Conservation (phyloP, 257 asterid genomes). For the Fraxinus americana region DNA sequence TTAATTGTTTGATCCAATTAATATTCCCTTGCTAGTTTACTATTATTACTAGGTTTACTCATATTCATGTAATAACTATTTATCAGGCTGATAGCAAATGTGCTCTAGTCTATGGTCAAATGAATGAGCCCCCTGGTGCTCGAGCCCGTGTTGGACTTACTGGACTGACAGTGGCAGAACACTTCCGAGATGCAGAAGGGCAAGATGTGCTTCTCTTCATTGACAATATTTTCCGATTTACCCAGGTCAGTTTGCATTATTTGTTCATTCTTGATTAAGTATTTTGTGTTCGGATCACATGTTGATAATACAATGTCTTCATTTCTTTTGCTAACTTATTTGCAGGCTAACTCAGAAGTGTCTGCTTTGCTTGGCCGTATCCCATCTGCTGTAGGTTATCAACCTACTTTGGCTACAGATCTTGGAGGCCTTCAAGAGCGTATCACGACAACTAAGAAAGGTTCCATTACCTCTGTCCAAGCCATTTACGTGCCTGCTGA, state of each 20-base stretch:
- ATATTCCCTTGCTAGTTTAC: background rate
- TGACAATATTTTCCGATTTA: slow-evolving; percentile 74
- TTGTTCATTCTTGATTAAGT: background rate
- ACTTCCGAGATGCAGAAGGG: slow-evolving; percentile 82
- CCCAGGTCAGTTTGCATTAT: slow-evolving; percentile 56
- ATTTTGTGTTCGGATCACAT: background rate
- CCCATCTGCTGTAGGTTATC: slow-evolving; percentile 99
- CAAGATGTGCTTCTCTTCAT: too few relatives aligned
- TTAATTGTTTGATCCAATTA: background rate
- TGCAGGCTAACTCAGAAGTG: slow-evolving; percentile 96
- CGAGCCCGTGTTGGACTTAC: slow-evolving; percentile 99
- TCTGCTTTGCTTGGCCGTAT: slow-evolving; percentile 99
- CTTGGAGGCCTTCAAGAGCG: slow-evolving; percentile 99
- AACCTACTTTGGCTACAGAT: slow-evolving; percentile 98
- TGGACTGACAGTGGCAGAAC: slow-evolving; percentile 97
- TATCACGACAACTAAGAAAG: slow-evolving; percentile 93
- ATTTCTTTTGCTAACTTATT: background rate
- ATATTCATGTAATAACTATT: background rate
- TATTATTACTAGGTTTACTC: background rate
- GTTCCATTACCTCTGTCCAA: slow-evolving; percentile 96
- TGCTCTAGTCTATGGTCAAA: slow-evolving; percentile 97
- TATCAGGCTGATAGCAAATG: slow-evolving; percentile 90
- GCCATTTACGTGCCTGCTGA: slow-evolving; percentile 99
- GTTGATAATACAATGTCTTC: background rate
- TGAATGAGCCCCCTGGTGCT: slow-evolving; percentile 99